Conservation (phyloP, 2,329 filamentous ascomycete species). For the Phaeosphaeriaceae sp. region DNA sequence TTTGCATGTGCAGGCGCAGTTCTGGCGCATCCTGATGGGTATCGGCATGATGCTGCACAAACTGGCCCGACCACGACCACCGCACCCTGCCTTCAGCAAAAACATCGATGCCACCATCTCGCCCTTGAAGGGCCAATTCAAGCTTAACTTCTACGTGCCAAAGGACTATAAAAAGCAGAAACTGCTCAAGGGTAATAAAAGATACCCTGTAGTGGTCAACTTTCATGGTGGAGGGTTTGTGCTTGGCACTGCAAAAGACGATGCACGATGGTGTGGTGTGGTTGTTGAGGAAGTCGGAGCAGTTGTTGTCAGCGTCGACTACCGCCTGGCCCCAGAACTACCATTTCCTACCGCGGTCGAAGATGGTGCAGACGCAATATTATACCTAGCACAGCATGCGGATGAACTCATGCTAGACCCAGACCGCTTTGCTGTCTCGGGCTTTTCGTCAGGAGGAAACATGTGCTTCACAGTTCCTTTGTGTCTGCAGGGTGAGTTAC, state of each 20-base stretch:
- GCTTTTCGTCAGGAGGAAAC: conserved; percentile 69
- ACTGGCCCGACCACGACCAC: conserved; percentile 65
- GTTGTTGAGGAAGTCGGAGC: conserved; percentile 63
- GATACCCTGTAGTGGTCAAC: conserved; percentile 66
- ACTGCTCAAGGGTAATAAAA: conserved; percentile 50
- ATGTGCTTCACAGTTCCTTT: conserved; percentile 67
- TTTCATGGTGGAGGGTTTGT: conserved; percentile 71
- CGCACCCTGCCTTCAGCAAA: conserved; percentile 65
- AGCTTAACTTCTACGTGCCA: conserved; percentile 68
- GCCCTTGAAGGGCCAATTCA: conserved; percentile 54
- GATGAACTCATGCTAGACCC: conserved; percentile 63
- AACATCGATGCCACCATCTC: conserved; percentile 60
- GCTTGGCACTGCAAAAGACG: conserved; percentile 64
- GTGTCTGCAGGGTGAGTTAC: conserved; percentile 59
- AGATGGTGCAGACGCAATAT: conserved; percentile 66
- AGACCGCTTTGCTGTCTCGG: conserved; percentile 63
- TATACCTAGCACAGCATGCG: conserved; percentile 64
- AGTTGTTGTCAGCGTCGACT: conserved; percentile 66
- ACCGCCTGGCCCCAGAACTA: conserved; percentile 65
- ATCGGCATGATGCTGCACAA: conserved; percentile 73
- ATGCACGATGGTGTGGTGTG: conserved; percentile 64
- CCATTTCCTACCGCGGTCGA: conserved; percentile 69
- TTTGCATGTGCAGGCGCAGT: conserved; percentile 66
- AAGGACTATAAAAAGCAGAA: conserved; percentile 54
- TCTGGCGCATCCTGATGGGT: conserved; percentile 72